These are phyloP conservation scores for Mayamaea pseudoterrestris DNA, from an alignment of 108 stramenopile genomes.

Conservation along the genomic window DNA sequence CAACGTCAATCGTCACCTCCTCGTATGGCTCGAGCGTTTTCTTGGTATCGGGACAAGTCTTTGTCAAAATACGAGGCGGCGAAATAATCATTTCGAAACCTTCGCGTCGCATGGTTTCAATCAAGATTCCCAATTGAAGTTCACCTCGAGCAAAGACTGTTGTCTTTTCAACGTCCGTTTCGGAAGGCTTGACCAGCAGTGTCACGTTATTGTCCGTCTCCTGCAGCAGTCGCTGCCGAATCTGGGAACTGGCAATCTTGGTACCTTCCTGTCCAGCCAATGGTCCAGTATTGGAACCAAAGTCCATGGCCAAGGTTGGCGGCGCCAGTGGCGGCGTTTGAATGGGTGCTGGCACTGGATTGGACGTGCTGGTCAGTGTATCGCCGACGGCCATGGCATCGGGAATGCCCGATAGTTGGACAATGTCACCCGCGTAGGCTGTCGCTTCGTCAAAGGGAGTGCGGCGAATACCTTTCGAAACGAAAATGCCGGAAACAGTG, in stretches of 20 bases:
- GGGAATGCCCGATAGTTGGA: slow-evolving; percentile 87
- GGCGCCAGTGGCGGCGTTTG: slow-evolving; percentile 86
- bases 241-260: slow-evolving; percentile 71
- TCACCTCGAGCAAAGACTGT: slow-evolving; percentile 67
- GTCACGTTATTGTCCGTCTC: slow-evolving; percentile 97
- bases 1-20: slow-evolving; percentile 89
- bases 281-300: slow-evolving; percentile 95
- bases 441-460: slow-evolving; percentile 54
- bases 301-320: slow-evolving; percentile 90
- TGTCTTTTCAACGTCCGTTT: slow-evolving; percentile 56
- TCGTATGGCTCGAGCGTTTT: slow-evolving; percentile 87
- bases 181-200: slow-evolving; percentile 50
- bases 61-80: slow-evolving; percentile 86
- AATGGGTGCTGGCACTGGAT: slow-evolving; percentile 39
- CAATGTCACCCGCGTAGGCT: slow-evolving; percentile 91
- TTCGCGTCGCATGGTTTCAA: slow-evolving; percentile 96
- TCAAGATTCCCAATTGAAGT: slow-evolving; percentile 92
- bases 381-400: slow-evolving; percentile 78
- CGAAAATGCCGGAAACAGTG: slow-evolving; percentile 55
- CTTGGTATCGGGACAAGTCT: slow-evolving; percentile 47
- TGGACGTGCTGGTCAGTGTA: slow-evolving; percentile 68
- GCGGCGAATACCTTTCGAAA: slow-evolving; percentile 60
- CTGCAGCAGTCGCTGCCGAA: slow-evolving; percentile 74
- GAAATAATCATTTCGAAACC: slow-evolving; percentile 93
- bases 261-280: slow-evolving; percentile 91